These are phyloP conservation scores for Phytophthora macrochlamydospora DNA, from an alignment of 352 stramenopile genomes.

Conservation along the genomic window DNA sequence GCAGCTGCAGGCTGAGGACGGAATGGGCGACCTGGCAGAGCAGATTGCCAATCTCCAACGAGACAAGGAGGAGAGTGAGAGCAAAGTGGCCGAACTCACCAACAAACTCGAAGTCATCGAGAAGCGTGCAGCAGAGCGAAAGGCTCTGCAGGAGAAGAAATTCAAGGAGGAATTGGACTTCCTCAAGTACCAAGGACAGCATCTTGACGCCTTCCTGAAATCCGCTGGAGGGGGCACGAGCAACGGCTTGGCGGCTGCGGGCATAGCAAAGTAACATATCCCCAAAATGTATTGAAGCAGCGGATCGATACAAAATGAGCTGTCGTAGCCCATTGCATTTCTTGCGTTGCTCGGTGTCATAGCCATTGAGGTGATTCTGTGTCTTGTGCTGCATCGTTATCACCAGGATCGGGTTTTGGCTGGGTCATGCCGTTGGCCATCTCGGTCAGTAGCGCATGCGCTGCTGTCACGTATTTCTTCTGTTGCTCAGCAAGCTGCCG, in stretches of 20 bases:
- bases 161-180: constrained; percentile 95
- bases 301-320: not conserved
- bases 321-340: not conserved
- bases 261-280: constrained; percentile 9
- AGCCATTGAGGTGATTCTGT: constrained; percentile 1
- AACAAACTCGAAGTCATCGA: constrained; percentile 95
- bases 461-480: constrained; percentile 69
- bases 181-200: constrained; percentile 95
- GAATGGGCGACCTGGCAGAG: constrained; percentile 87
- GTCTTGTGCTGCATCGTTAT: constrained; percentile 5
- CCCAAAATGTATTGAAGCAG: not conserved
- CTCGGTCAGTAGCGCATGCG: constrained; percentile 61
- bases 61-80: constrained; percentile 78
- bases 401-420: constrained; percentile 4
- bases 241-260: constrained; percentile 10
- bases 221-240: constrained; percentile 66
- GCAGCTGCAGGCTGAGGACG: constrained; percentile 93
- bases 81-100: constrained; percentile 87
- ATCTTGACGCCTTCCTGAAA: constrained; percentile 95
- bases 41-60: constrained; percentile 52
- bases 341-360: not conserved
- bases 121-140: constrained; percentile 88
- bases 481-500: constrained; percentile 64
- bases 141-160: constrained; percentile 92
- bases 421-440: constrained; percentile 30